Percentiles rank a stretch among this genome's conserved stretches.
Evolutionary conservation across 805 yeast species (phyloP).

Genomic region (Starmerella tilneyi): DNA sequence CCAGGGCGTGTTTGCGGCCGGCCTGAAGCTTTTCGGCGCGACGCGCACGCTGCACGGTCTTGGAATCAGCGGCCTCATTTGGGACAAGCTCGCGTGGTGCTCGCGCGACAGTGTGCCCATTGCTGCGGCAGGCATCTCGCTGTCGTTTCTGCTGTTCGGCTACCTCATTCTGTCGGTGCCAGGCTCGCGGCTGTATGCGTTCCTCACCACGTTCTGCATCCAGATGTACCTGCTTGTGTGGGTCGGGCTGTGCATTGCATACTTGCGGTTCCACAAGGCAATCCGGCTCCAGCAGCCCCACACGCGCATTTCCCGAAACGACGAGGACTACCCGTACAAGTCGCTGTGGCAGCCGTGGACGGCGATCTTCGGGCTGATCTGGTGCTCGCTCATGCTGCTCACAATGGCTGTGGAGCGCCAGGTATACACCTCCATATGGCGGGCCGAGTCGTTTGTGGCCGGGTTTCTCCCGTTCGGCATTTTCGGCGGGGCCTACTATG

Average conservation of each 20-base stretch:
- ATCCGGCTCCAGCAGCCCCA: slow-evolving; percentile 36
- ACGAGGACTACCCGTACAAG: slow-evolving; percentile 55
- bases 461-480: slow-evolving; percentile 40
- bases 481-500: slow-evolving; percentile 40
- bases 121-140: slow-evolving; percentile 7
- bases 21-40: slow-evolving; percentile 18
- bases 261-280: slow-evolving; percentile 51
- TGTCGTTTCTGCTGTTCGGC: slow-evolving; percentile 5
- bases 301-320: slow-evolving; percentile 55
- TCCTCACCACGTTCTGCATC: slow-evolving; percentile 9
- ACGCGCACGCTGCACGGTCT: slow-evolving; percentile 20
- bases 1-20: slow-evolving; percentile 13
- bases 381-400: slow-evolving; percentile 10
- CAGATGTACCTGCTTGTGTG: slow-evolving; percentile 43
- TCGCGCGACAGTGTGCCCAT: slow-evolving; percentile 19
- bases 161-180: slow-evolving; percentile 6
- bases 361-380: slow-evolving; percentile 43
- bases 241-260: slow-evolving; percentile 57
- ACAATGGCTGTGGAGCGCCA: slow-evolving; percentile 5
- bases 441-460: slow-evolving; percentile 1
- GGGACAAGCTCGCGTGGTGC: slow-evolving; percentile 9
- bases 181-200: neutral
- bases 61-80: slow-evolving; percentile 11
- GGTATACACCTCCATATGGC: neutral
- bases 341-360: slow-evolving; percentile 59